Evolutionary conservation across 192 early-diverging fungal species (phyloP).

Genomic region (Backusella mclennaniae): DNA sequence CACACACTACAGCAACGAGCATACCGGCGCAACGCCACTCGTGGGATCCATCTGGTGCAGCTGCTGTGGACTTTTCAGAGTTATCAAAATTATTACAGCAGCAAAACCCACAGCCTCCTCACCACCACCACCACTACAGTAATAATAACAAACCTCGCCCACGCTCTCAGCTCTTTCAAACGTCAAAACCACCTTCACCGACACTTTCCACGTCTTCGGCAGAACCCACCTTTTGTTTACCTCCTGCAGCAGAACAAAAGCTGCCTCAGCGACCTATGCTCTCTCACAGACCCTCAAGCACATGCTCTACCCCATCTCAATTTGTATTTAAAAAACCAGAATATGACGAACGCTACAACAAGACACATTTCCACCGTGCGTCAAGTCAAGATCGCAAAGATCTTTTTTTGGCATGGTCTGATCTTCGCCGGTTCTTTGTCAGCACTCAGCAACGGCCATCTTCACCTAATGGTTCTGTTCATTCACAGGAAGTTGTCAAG

Average conservation of each 20-base stretch:
- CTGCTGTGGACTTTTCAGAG: conserved; percentile 19
- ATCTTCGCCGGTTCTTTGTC: conserved; percentile 30
- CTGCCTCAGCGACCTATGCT: conserved; percentile 16
- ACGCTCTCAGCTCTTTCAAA: conserved; percentile 22
- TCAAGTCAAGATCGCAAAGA: conserved; percentile 17
- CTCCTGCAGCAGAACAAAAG: background rate
- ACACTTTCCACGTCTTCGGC: conserved; percentile 23
- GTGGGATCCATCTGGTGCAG: background rate
- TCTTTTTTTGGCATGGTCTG: conserved; percentile 26
- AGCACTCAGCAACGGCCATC: background rate
- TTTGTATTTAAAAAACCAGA: conserved; percentile 37
- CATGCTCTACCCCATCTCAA: conserved; percentile 26
- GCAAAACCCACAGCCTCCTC: background rate
- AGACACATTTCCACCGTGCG: conserved; percentile 31
- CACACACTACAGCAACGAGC: conserved; percentile 26
- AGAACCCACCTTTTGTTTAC: conserved; percentile 13
- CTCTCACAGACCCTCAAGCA: conserved; percentile 22
- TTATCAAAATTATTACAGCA: conserved; percentile 19
- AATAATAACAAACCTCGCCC: background rate
- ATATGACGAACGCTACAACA: conserved; percentile 28
- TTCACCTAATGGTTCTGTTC: background rate
- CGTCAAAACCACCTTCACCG: conserved; percentile 34
- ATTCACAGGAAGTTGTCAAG: conserved; percentile 7
- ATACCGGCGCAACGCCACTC: background rate
- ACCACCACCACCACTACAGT: background rate